A percentile compares a stretch with the other conserved stretches of the same genome.
Conservation (phyloP, 2,329 filamentous ascomycete species). For the Macrophomina pseudophaseolina region DNA sequence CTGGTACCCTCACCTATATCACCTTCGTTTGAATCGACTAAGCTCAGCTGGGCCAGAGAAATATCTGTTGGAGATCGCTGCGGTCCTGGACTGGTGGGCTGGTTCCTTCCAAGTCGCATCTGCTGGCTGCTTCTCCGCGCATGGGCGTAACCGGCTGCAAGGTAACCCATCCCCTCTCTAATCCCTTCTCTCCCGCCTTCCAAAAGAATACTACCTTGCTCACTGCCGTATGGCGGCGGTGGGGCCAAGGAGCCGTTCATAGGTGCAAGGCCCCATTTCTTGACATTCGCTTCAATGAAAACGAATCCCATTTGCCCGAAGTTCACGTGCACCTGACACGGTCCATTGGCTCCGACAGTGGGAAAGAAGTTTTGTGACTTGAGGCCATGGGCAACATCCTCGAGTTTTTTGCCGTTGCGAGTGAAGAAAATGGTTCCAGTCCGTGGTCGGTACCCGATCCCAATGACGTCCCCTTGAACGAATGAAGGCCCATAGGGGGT, state of each 20-base stretch:
- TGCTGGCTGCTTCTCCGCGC: slow-evolving; percentile 78
- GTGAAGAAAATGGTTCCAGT: slow-evolving; percentile 98
- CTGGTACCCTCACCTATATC: slow-evolving; percentile 77
- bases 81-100: slow-evolving; percentile 84
- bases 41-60: slow-evolving; percentile 83
- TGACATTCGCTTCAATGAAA: slow-evolving; percentile 98
- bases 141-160: slow-evolving; percentile 58
- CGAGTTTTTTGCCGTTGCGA: slow-evolving; percentile 94
- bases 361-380: slow-evolving; percentile 98
- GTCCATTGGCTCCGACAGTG: slow-evolving; percentile 93
- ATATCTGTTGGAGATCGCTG: slow-evolving; percentile 94
- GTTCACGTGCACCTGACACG: slow-evolving; percentile 92
- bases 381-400: slow-evolving; percentile 89
- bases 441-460: slow-evolving; percentile 90
- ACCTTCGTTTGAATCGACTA: slow-evolving; percentile 64
- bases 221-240: slow-evolving; percentile 93
- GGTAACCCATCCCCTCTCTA: slow-evolving; percentile 59
- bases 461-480: slow-evolving; percentile 93
- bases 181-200: slow-evolving; percentile 72
- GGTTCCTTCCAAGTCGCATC: slow-evolving; percentile 69
- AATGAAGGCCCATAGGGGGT: slow-evolving; percentile 82
- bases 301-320: slow-evolving; percentile 98
- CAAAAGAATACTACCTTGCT: slow-evolving; percentile 93
- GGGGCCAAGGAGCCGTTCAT: slow-evolving; percentile 95
- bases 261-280: slow-evolving; percentile 98